Conservation (phyloP, 306 rosid species). For the Heteromeles arbutifolia region DNA sequence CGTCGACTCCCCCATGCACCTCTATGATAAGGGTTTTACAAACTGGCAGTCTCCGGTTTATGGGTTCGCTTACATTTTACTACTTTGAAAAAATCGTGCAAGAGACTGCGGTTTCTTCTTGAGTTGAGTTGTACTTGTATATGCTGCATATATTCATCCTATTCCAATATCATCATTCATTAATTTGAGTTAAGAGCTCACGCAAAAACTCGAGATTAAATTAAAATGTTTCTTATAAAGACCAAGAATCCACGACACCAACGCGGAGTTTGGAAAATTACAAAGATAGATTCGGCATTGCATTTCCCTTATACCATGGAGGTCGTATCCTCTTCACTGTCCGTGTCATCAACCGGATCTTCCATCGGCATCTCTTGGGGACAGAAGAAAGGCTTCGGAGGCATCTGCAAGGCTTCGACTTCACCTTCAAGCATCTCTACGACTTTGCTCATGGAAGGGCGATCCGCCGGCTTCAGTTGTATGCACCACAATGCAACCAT, state of each 20-base stretch:
- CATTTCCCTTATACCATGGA: background rate
- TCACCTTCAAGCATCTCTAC: conserved; percentile 27
- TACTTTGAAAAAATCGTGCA: background rate
- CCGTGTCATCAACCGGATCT: background rate
- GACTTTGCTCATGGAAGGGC: conserved; percentile 29
- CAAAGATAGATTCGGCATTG: background rate
- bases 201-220: background rate
- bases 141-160: background rate
- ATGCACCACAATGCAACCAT: conserved; percentile 33
- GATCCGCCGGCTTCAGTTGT: conserved; percentile 22
- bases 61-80: background rate
- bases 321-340: background rate
- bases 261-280: background rate
- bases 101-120: background rate
- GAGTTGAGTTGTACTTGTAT: background rate
- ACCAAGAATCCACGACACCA: background rate
- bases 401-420: conserved; percentile 7
- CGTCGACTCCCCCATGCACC: background rate
- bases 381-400: conserved; percentile 24
- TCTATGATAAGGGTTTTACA: background rate
- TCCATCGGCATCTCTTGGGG: background rate
- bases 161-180: background rate
- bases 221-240: background rate
- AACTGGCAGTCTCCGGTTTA: background rate
- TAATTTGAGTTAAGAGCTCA: background rate